Conservation (phyloP, 2,329 filamentous ascomycete species). For the Tolypocladium guangdongense region DNA sequence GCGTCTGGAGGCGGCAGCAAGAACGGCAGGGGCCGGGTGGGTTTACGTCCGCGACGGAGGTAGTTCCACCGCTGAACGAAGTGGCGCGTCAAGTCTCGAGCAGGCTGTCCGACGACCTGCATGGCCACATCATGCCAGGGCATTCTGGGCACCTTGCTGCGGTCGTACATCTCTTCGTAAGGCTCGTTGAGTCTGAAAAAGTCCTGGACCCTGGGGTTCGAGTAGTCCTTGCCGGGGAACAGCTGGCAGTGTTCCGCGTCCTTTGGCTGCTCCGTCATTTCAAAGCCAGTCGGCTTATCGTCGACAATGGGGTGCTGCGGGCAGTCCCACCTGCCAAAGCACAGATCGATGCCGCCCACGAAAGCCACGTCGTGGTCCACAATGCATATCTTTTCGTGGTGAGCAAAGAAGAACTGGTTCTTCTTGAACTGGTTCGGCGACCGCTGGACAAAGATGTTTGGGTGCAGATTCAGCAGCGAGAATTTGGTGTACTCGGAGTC, state of each 20-base stretch:
- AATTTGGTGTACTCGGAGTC: slow-evolving; percentile 98
- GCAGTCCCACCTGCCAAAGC: slow-evolving; percentile 95
- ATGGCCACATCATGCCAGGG: slow-evolving; percentile 98
- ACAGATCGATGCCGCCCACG: slow-evolving; percentile 89
- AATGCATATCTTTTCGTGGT: slow-evolving; percentile 96
- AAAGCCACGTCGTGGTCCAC: slow-evolving; percentile 95
- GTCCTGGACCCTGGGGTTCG: slow-evolving; percentile 88
- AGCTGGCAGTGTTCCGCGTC: slow-evolving; percentile 92
- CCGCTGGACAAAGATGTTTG: slow-evolving; percentile 90
- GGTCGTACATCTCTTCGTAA: slow-evolving; percentile 98
- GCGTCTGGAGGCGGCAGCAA: slow-evolving; percentile 89
- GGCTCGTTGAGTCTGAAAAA: slow-evolving; percentile 89
- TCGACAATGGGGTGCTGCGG: slow-evolving; percentile 85
- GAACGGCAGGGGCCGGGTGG: slow-evolving; percentile 87
- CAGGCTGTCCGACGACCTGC: slow-evolving; percentile 94
- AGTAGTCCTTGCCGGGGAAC: slow-evolving; percentile 97
- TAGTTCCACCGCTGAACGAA: slow-evolving; percentile 99
- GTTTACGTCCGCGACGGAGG: slow-evolving; percentile 81
- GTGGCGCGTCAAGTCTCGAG: slow-evolving; percentile 84
- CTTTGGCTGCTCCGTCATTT: slow-evolving; percentile 60
- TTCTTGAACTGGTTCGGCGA: slow-evolving; percentile 98
- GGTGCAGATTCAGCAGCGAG: slow-evolving; percentile 86
- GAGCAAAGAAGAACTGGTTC: slow-evolving; percentile 98
- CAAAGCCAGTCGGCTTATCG: slow-evolving; percentile 92
- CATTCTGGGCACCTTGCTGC: slow-evolving; percentile 81